Conservation (phyloP, 2,329 filamentous ascomycete genomes). For the Raffaelea albimanens region DNA sequence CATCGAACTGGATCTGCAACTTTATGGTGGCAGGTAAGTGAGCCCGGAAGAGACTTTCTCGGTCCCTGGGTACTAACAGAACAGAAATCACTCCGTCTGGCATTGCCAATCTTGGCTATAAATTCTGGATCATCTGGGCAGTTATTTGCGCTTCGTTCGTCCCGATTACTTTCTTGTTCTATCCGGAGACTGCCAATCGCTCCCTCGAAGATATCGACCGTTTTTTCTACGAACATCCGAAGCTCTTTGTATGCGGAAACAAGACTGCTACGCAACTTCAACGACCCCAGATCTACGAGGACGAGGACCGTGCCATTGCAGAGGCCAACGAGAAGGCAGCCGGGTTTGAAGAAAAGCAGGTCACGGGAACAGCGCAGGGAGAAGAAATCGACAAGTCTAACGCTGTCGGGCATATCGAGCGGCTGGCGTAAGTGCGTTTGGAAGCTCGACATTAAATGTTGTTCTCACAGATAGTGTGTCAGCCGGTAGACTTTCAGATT, state of each 20-base stretch:
- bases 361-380: too few relatives aligned
- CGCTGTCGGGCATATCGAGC: too few relatives aligned
- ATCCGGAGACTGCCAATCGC: constrained; percentile 40
- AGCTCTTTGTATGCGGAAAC: neutral
- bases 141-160: constrained; percentile 47
- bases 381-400: too few relatives aligned
- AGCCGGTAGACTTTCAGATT: too few relatives aligned
- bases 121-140: constrained; percentile 10
- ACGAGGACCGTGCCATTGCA: neutral
- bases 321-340: neutral
- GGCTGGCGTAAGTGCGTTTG: too few relatives aligned
- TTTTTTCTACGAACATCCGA: constrained; percentile 20
- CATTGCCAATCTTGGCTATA: constrained; percentile 5
- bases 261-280: neutral
- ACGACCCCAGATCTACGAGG: neutral
- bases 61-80: neutral
- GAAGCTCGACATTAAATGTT: too few relatives aligned
- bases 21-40: neutral
- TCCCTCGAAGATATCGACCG: constrained; percentile 34
- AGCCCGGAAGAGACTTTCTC: neutral
- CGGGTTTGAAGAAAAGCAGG: too few relatives aligned
- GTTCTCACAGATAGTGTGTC: too few relatives aligned
- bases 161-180: constrained; percentile 34
- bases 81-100: constrained; percentile 5
- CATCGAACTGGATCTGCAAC: constrained; percentile 3